phyloP scores from a whole-genome alignment of 1,284 basidiomycete species.

The Xerocomus amazonicus region DNA sequence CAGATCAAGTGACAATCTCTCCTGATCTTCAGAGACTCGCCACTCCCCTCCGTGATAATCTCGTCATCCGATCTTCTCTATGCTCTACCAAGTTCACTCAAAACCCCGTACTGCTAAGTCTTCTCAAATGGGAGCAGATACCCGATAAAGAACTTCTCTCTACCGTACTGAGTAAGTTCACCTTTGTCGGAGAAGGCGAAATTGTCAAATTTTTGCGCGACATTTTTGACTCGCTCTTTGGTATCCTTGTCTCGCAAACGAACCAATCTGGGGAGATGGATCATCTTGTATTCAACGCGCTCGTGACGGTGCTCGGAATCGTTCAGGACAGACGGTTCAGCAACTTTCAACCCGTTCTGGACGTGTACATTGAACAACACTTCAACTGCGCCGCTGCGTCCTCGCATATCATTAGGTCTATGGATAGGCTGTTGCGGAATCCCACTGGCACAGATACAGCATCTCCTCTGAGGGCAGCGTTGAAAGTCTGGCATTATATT shows the following conservation, averaged over 20 bases:
- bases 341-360: constrained; percentile 90
- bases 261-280: constrained; percentile 83
- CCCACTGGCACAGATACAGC: constrained; percentile 75
- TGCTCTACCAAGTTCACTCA: constrained; percentile 94
- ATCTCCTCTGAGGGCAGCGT: constrained; percentile 76
- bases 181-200: constrained; percentile 89
- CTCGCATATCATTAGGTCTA: constrained; percentile 79
- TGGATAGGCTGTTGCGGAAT: constrained; percentile 78
- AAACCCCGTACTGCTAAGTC: constrained; percentile 79
- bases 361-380: constrained; percentile 90
- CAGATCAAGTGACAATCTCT: constrained; percentile 58
- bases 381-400: constrained; percentile 79
- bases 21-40: constrained; percentile 64
- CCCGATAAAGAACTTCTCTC: constrained; percentile 66
- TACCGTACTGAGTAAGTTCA: constrained; percentile 80
- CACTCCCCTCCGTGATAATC: constrained; percentile 70
- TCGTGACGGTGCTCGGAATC: constrained; percentile 88
- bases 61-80: constrained; percentile 84
- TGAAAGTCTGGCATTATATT: constrained; percentile 97
- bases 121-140: constrained; percentile 82
- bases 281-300: constrained; percentile 82
- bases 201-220: constrained; percentile 93
- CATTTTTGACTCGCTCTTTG: constrained; percentile 93
- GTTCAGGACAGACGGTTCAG: constrained; percentile 94
- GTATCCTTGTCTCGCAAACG: constrained; percentile 73